Base-by-base conservation (phyloP, 345 rosid species). In the Excoecaria cochinchinensis region DNA sequence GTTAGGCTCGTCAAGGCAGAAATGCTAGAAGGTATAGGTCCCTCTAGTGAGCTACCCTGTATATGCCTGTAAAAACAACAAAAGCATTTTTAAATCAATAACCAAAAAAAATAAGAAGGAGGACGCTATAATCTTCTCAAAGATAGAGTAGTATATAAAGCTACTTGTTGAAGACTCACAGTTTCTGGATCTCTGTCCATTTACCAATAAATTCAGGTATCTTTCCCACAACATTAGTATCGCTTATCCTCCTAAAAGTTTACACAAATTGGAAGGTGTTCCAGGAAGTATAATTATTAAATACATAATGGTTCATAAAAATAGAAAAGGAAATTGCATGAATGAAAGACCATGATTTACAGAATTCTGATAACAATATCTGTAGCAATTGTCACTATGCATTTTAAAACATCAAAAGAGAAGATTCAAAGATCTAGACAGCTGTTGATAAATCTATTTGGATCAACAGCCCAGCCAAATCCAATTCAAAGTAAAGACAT, bases 11-110 rank as follows among this genome's bases (percentile, higher is more conserved):
- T 90, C 75, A 90, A 79, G 50, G 84, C 77, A 42, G 95, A 86
- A 59, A 91, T 86, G 85, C 76, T 87, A 11, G 92, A 85, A 81
- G 98, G 97, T 73, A 92, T 85, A 0, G 97, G 97, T 46, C 97
- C 97, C 78, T 87, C 88, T 42, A 94, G 87, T 80, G 85, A 85
- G 79, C 86, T 82, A 79, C 98, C 98, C 62, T 83, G 89, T 56
- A 92, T 85, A 58, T 92, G 91, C 86, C 98, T 94, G 89, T 70
- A 84, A 48, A 13, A 57, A 52, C 36, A 65, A 8, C 8, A 61
- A 46, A 56, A 66, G 11, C 44, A 48, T 68, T 15, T 31, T 31
- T 31, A 31, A 31, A 31, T 31, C 31, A 31, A 31, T 31, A 31
- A 31, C 31, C 31, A 2, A 31, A 31, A 31, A 31, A 31, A 59